Evolutionary conservation across 1,284 basidiomycete species (phyloP), one percentile per base, ranked within the genome.

Genomic region (Trametes versicolor): DNA sequence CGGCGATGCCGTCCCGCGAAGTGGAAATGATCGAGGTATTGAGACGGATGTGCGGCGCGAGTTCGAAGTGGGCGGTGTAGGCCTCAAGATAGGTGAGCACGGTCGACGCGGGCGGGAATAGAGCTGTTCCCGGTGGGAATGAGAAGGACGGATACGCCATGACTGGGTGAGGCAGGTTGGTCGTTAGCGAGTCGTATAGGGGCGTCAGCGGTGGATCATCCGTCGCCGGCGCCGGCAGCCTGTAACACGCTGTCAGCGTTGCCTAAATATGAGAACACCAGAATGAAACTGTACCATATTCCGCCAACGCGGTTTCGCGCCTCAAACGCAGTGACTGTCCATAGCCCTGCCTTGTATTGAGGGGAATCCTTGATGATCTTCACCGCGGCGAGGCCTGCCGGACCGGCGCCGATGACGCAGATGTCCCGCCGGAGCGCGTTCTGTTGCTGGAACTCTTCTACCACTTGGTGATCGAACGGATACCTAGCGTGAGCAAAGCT

Each of bases 141-240:
- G 80, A 71, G 70, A 85, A 87, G 55, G 83, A 83, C 0, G 82
- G 79, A 67, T 81, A 93, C 5, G 83, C 83, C 92, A 94, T 93
- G 50, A 88, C 68, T 0, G 89, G 89, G 70, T 93, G 90, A 0
- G 92, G 90, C 2, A 94, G 73, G 70, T 94, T 94, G 0, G 92
- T 89, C 27, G 87, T 88, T 15, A 94, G 78, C 2, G 89, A 88
- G 70, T 93, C 89, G 70, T 94, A 94, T 21, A 92, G 69, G 0
- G 92, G 86, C 0, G 90, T 89, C n/a, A 82, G 71, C 2, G 92
- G 91, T 13, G 84, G 87, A 49, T 85, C 73, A 25, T 78, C 79
- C 23, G 75, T 75, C 2, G 85, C 80, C 29, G 80, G 76, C 15
- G 84, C 83, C 17, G 90, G 86, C 39, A 85, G 74, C 88, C 89